Conservation (phyloP, 495 filamentous ascomycete species). For the Oleoguttula mirabilis region DNA sequence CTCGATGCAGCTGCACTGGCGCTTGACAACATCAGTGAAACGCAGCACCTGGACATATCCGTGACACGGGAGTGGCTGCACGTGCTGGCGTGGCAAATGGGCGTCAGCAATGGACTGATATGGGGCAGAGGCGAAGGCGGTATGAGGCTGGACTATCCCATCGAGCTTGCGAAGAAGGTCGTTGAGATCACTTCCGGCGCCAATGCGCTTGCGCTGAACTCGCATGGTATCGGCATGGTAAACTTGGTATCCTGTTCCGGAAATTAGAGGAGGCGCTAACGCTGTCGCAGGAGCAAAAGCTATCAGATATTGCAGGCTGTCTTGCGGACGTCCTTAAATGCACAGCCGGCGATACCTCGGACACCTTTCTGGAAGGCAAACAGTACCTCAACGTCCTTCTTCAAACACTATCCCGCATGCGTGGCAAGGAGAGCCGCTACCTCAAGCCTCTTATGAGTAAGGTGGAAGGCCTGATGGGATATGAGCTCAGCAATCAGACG, state of each 20-base stretch:
- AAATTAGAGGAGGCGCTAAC: neutral
- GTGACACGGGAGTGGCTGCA: slow-evolving; percentile 23
- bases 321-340: slow-evolving; percentile 23
- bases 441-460: slow-evolving; percentile 18
- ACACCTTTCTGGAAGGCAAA: slow-evolving; percentile 18
- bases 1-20: slow-evolving; percentile 18
- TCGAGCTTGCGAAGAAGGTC: slow-evolving; percentile 22
- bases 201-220: slow-evolving; percentile 16
- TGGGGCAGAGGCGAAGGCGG: slow-evolving; percentile 19
- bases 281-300: slow-evolving; percentile 21
- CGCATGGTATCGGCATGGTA: slow-evolving; percentile 25
- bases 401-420: slow-evolving; percentile 20
- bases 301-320: slow-evolving; percentile 23
- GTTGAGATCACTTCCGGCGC: slow-evolving; percentile 19
- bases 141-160: slow-evolving; percentile 22
- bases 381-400: slow-evolving; percentile 22
- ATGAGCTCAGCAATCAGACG: slow-evolving; percentile 4
- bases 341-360: slow-evolving; percentile 17
- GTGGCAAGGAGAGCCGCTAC: slow-evolving; percentile 22
- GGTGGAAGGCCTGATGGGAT: slow-evolving; percentile 16
- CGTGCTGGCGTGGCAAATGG: slow-evolving; percentile 26
- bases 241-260: slow-evolving; percentile 1
- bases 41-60: slow-evolving; percentile 23
- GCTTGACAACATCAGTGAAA: slow-evolving; percentile 19
- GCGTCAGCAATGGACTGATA: slow-evolving; percentile 22